A percentile compares a stretch with the other conserved stretches of the same genome.
phyloP scores from a whole-genome alignment of 805 yeast genomes.

The Priceomyces carsonii region DNA sequence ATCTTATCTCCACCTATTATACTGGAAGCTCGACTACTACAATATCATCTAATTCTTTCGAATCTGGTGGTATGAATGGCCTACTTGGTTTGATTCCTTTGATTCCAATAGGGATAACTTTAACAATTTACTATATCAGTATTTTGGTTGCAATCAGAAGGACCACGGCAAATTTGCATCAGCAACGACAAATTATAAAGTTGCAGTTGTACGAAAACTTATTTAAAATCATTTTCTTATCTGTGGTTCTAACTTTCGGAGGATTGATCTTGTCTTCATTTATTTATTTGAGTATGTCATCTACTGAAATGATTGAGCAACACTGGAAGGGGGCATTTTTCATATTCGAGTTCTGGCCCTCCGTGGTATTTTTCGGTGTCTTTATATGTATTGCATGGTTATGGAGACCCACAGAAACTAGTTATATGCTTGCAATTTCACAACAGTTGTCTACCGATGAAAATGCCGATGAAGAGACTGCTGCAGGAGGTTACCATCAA shows the following conservation, averaged over 20 bases:
- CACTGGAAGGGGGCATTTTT: conserved; percentile 94
- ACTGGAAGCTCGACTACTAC: conserved; percentile 24
- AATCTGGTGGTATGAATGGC: conserved; percentile 49
- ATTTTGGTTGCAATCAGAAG: conserved; percentile 70
- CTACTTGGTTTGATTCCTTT: conserved; percentile 56
- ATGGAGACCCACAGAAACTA: conserved; percentile 98
- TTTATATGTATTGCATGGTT: conserved; percentile 83
- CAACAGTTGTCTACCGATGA: conserved; percentile 88
- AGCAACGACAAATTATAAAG: conserved; percentile 91
- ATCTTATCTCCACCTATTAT: conserved; percentile 36
- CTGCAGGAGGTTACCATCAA: conserved; percentile 25
- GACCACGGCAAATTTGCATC: conserved; percentile 71
- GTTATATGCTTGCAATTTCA: conserved; percentile 91
- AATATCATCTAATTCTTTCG: conserved; percentile 44
- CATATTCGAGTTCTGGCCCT: conserved; percentile 91
- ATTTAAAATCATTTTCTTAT: conserved; percentile 70
- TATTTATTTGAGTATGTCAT: conserved; percentile 69
- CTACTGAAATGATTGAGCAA: conserved; percentile 74
- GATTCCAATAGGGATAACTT: conserved; percentile 69
- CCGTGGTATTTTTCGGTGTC: conserved; percentile 79
- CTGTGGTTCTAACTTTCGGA: conserved; percentile 66
- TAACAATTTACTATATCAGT: conserved; percentile 72
- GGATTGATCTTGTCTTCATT: conserved; percentile 74
- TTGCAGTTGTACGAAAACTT: conserved; percentile 81
- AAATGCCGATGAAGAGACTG: conserved; percentile 46